Percentiles rank a stretch among this genome's conserved stretches.
Conservation (phyloP, 129 eudicot genomes). For the Chrysanthemum lavandulifolium region DNA sequence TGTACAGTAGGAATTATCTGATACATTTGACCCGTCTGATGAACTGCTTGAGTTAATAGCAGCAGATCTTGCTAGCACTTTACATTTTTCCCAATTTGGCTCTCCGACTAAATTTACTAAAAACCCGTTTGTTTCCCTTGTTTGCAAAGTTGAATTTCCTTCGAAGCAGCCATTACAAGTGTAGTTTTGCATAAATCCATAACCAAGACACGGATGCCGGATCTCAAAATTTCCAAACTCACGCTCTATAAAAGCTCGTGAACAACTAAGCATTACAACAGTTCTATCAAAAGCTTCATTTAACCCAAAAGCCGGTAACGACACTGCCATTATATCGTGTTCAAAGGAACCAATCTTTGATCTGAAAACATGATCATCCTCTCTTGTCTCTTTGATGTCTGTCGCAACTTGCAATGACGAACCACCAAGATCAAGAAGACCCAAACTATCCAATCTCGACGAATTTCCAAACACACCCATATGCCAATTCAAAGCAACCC, state of each 20-base stretch:
- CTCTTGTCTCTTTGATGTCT: conserved; percentile 31
- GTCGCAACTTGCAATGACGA: conserved; percentile 86
- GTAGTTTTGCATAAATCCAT: conserved; percentile 51
- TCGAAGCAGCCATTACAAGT: conserved; percentile 62
- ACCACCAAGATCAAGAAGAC: conserved; percentile 95
- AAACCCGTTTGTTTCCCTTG: conserved; percentile 22
- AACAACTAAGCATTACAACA: conserved; percentile 57
- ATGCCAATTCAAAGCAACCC: conserved; percentile 76
- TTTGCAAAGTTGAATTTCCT: conserved; percentile 22
- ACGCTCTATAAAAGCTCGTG: conserved; percentile 38
- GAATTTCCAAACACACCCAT: conserved; percentile 58
- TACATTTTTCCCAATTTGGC: conserved; percentile 78
- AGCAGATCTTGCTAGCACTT: conserved; percentile 60
- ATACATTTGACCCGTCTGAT: conserved; percentile 38
- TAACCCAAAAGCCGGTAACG: conserved; percentile 80
- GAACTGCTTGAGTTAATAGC: conserved; percentile 60
- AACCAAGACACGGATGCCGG: conserved; percentile 77
- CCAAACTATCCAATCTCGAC: conserved; percentile 49
- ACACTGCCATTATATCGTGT: conserved; percentile 56
- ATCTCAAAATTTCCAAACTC: conserved; percentile 41
- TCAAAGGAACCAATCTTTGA: conserved; percentile 58
- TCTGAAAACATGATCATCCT: conserved; percentile 32
- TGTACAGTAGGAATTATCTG: conserved; percentile 43
- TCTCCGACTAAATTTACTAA: conserved; percentile 53
- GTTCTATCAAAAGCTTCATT: conserved; percentile 85